phyloP scores from a whole-genome alignment of 2,329 filamentous ascomycete species.

The Trichoderma breve region DNA sequence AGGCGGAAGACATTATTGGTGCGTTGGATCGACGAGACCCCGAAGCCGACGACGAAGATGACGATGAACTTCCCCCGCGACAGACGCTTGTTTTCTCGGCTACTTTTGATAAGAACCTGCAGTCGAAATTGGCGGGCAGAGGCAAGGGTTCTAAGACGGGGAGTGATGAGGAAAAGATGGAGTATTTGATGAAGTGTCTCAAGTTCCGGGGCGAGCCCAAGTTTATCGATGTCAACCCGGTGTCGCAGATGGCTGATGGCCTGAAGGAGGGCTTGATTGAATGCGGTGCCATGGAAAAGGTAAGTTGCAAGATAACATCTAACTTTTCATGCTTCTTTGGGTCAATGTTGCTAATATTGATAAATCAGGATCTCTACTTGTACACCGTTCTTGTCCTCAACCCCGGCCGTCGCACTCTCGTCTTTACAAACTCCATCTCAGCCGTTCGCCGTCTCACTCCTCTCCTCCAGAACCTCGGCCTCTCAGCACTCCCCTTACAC shows the following conservation, averaged over 20 bases:
- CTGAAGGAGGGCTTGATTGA: slow-evolving; percentile 89
- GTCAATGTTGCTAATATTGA: slow-evolving; percentile 19
- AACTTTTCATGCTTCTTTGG: neutral
- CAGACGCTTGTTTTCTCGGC: slow-evolving; percentile 97
- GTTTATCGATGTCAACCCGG: slow-evolving; percentile 88
- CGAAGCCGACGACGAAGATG: slow-evolving; percentile 49
- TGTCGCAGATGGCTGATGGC: slow-evolving; percentile 81
- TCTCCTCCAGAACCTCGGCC: slow-evolving; percentile 76
- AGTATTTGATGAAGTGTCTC: slow-evolving; percentile 86
- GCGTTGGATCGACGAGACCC: slow-evolving; percentile 73
- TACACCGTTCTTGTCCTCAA: slow-evolving; percentile 85
- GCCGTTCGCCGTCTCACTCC: slow-evolving; percentile 84
- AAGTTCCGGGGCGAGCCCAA: slow-evolving; percentile 84
- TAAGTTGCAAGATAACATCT: slow-evolving; percentile 34
- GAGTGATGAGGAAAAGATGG: slow-evolving; percentile 78
- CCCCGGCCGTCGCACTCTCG: slow-evolving; percentile 73
- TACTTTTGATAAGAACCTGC: slow-evolving; percentile 87
- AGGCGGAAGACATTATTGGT: slow-evolving; percentile 82
- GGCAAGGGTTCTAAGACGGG: slow-evolving; percentile 42
- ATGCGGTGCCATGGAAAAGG: slow-evolving; percentile 90
- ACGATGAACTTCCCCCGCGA: slow-evolving; percentile 48
- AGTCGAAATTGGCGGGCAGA: slow-evolving; percentile 86
- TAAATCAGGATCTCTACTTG: slow-evolving; percentile 75
- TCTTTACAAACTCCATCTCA: slow-evolving; percentile 96
- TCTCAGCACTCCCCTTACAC: slow-evolving; percentile 76